phyloP scores from a whole-genome alignment of 2,329 filamentous ascomycete genomes.

The Cercospora berteroae region DNA sequence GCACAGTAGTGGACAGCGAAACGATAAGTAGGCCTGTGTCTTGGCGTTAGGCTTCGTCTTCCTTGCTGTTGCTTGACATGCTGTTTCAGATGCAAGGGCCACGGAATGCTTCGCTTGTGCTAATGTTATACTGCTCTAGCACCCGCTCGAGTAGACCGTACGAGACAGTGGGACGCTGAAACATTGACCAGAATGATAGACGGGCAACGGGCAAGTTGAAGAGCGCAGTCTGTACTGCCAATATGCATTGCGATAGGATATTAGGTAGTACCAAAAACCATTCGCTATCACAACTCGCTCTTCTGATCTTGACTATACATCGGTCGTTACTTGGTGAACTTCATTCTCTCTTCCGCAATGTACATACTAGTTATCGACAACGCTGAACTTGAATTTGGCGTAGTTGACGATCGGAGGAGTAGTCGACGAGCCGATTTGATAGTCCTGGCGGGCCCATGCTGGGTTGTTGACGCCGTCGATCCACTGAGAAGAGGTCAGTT shows the following conservation, averaged over 20 bases:
- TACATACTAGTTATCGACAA: conserved; percentile 8
- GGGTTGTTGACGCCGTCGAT: conserved; percentile 96
- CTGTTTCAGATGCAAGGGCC: background rate
- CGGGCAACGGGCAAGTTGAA: background rate
- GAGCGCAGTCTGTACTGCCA: background rate
- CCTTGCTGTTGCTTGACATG: background rate
- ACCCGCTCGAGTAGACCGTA: background rate
- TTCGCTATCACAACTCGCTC: conserved; percentile 7
- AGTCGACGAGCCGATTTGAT: conserved; percentile 44
- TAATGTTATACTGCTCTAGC: background rate
- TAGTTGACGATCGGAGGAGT: conserved; percentile 27
- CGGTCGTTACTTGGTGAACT: conserved; percentile 8
- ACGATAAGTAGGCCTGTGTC: background rate
- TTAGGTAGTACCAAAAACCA: background rate
- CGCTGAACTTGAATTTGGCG: conserved; percentile 27
- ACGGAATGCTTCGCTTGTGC: background rate
- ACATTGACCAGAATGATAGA: background rate
- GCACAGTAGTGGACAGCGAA: background rate
- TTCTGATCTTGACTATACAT: conserved; percentile 1
- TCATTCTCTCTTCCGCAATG: background rate
- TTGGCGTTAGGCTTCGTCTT: background rate
- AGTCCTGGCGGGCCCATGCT: conserved; percentile 69
- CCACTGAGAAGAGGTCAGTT: conserved; percentile 47
- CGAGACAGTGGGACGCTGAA: background rate
- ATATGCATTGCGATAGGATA: background rate